Evolutionary conservation across 306 rosid species (phyloP), one percentile per base, ranked within the genome.

Genomic region (Vicia villosa): DNA sequence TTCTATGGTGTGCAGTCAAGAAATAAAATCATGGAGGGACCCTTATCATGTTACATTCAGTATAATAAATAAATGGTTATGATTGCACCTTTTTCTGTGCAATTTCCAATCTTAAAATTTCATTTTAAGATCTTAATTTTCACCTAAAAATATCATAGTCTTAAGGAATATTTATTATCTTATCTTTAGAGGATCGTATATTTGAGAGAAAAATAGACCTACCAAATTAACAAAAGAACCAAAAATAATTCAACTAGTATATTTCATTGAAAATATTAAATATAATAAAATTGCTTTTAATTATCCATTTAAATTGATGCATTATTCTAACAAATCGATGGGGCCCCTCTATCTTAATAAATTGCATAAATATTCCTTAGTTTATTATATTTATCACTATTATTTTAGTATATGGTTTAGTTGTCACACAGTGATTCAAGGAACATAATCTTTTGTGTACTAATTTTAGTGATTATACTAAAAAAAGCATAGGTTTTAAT

Each of bases 1-100:
- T 76, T 74, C 84, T 80, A 70, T 68, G 63, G 74, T 64, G 79
- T 64, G 80, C 80, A 86, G 94, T 85, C 88, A 84, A 87, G 73
- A 75, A 55, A 55, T 34, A 65, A 83, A 63, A 80, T 88, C 76
- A 88, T 86, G 84, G 78, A 84, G 72, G 87, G 83, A 40, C 86
- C 85, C 76, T 77, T 70, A 83, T 82, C 77, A 81, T 84, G 90
- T 77, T 52, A 22, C 12, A 51, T 72, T 57, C 83, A 68, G 70
- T 81, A 32, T 83, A 66, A 73, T 41, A 74, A 59, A 85, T 76
- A 70, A 38, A 74, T 65, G 68, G 51, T 79, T 83, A 86, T 86
- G 66, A 85, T 86, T 83, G 73, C 58, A 70, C 58, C 70, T 79
- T 77, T 86, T 73, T 79, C 78, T 57, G 52, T 5, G 32, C 67